Conservation (phyloP, 352 stramenopile species). For the Lagenidium giganteum region DNA sequence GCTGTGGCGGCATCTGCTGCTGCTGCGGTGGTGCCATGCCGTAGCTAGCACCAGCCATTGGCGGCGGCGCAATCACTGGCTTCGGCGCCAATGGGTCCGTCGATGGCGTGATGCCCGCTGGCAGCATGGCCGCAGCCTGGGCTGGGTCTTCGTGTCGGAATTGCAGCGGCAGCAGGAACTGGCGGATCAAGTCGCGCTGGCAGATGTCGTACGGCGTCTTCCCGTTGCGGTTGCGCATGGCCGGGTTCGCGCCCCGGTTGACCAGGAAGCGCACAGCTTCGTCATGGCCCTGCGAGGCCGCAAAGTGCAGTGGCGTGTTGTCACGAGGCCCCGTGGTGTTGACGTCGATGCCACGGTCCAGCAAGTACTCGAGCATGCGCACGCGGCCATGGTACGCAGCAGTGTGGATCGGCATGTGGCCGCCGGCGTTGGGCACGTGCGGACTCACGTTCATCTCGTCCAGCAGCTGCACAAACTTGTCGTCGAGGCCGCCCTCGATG, state of each 20-base stretch:
- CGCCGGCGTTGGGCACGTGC: constrained; percentile 54
- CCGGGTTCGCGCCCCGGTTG: constrained; percentile 33
- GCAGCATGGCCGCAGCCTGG: constrained; percentile 42
- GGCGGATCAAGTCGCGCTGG: constrained; percentile 71
- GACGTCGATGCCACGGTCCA: constrained; percentile 52
- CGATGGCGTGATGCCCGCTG: constrained; percentile 55
- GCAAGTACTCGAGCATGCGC: constrained; percentile 51
- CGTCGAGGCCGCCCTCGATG: constrained; percentile 58
- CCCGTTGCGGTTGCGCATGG: constrained; percentile 59
- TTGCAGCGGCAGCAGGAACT: constrained; percentile 76
- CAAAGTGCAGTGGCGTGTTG: constrained; percentile 63
- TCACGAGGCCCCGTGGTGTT: constrained; percentile 52
- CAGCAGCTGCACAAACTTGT: constrained; percentile 56
- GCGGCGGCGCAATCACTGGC: constrained; percentile 49
- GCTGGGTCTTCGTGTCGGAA: constrained; percentile 72
- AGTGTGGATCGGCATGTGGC: constrained; percentile 74
- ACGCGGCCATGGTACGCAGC: constrained; percentile 69
- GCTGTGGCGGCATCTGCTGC: constrained; percentile 5
- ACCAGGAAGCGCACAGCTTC: constrained; percentile 16
- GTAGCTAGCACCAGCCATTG: constrained; percentile 40
- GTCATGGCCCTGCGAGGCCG: constrained; percentile 19
- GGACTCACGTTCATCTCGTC: constrained; percentile 56
- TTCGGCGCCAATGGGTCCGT: constrained; percentile 44
- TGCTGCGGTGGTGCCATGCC: constrained; percentile 12
- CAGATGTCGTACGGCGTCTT: constrained; percentile 72